Evolutionary conservation across 2,329 filamentous ascomycete species (phyloP).

Genomic region (Monosporascus cannonballus): DNA sequence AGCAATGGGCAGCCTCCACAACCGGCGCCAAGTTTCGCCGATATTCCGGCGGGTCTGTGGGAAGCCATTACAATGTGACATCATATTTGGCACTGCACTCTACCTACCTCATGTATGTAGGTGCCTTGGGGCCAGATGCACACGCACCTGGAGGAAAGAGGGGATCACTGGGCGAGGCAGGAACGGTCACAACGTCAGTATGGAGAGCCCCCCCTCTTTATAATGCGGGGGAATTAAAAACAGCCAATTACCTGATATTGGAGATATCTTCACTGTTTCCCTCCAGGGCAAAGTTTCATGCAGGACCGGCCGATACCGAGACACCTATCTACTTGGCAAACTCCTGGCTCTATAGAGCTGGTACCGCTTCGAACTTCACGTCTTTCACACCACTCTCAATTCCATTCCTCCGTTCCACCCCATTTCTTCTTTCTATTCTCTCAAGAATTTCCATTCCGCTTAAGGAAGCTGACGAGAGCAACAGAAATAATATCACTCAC

Average conservation of each 20-base stretch:
- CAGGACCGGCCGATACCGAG: background rate
- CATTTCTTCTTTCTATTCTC: background rate
- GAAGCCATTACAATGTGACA: background rate
- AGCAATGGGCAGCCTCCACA: background rate
- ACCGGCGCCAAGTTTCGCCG: background rate
- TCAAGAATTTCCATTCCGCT: background rate
- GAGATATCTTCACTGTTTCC: background rate
- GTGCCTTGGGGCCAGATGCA: background rate
- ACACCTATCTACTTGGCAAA: background rate
- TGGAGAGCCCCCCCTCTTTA: background rate
- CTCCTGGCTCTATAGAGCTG: background rate
- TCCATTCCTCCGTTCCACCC: background rate
- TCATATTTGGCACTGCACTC: background rate
- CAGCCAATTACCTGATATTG: background rate
- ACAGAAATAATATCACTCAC: background rate
- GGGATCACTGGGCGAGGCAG: too few species aligned
- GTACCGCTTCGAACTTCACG: background rate
- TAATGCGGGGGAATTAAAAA: background rate
- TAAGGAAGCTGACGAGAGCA: background rate
- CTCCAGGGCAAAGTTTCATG: background rate
- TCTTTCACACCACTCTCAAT: background rate
- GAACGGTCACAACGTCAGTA: too few species aligned
- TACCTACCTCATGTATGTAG: too few species aligned
- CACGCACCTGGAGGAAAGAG: too few species aligned
- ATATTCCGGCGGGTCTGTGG: background rate